Evolutionary conservation across 1,284 basidiomycete genomes (phyloP).

Genomic region (Spongispora temasekensis): DNA sequence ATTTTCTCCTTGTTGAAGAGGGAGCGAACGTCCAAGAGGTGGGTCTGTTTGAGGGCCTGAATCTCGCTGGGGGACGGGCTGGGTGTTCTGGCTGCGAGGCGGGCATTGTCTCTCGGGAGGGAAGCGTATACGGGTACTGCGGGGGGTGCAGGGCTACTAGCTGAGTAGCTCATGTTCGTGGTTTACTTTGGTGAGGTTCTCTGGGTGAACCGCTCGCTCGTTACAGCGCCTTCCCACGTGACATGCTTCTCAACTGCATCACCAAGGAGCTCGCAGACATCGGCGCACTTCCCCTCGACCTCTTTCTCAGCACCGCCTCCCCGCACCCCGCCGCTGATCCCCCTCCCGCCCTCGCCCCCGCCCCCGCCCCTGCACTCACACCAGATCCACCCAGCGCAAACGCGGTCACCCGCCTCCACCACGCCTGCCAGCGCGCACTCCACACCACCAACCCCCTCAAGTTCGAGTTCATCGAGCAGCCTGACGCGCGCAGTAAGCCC

Average conservation of each 20-base stretch:
- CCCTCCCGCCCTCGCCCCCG: background rate
- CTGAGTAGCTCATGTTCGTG: conserved; percentile 24
- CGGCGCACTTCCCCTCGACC: conserved; percentile 24
- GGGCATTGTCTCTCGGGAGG: conserved; percentile 7
- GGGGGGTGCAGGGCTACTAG: conserved; percentile 10
- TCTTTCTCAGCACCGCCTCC: conserved; percentile 22
- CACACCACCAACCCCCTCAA: conserved; percentile 40
- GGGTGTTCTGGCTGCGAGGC: conserved; percentile 43
- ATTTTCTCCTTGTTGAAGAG: conserved; percentile 37
- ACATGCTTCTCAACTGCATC: conserved; percentile 14
- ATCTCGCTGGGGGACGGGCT: conserved; percentile 64
- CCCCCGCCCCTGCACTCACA: background rate
- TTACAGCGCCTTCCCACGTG: background rate
- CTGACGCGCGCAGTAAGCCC: conserved; percentile 34
- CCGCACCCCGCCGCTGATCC: too few species aligned
- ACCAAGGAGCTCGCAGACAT: conserved; percentile 19
- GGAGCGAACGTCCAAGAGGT: conserved; percentile 46
- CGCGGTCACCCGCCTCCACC: conserved; percentile 40
- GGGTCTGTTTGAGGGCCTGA: conserved; percentile 41
- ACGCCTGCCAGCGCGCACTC: conserved; percentile 44
- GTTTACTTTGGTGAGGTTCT: background rate
- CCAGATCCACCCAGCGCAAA: conserved; percentile 11
- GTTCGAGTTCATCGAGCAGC: conserved; percentile 48
- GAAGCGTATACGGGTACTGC: conserved; percentile 9
- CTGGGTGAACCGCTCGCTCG: background rate